Evolutionary conservation across 2,329 filamentous ascomycete species (phyloP).

Genomic region (Aspergillus eucalypticola): DNA sequence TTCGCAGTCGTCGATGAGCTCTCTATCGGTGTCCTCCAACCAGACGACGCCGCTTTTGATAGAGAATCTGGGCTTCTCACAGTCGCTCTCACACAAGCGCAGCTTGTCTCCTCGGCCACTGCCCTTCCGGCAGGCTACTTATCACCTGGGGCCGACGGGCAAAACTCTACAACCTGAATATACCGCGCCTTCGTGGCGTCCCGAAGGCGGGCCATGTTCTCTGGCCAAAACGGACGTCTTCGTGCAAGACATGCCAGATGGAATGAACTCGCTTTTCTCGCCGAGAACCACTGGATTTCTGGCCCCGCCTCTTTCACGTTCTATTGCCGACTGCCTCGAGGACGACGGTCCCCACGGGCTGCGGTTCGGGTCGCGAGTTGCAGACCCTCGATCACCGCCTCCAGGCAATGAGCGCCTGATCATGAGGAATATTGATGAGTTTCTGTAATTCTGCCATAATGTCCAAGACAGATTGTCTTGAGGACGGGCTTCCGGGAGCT

Average conservation of each 20-base stretch:
- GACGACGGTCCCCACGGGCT: slow-evolving; percentile 13
- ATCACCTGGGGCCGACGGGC: slow-evolving; percentile 8
- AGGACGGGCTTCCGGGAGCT: slow-evolving; percentile 5
- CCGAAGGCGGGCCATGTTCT: slow-evolving; percentile 28
- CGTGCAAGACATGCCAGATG: slow-evolving; percentile 39
- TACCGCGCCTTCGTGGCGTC: slow-evolving; percentile 20
- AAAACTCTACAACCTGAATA: slow-evolving; percentile 23
- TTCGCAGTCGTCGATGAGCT: slow-evolving; percentile 27
- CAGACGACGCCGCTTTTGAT: slow-evolving; percentile 29
- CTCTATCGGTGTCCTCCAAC: slow-evolving; percentile 28
- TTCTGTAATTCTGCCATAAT: slow-evolving; percentile 36
- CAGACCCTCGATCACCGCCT: slow-evolving; percentile 45
- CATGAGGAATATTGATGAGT: slow-evolving; percentile 49
- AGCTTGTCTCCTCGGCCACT: slow-evolving; percentile 40
- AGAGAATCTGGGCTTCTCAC: slow-evolving; percentile 25
- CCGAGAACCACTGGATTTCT: slow-evolving; percentile 48
- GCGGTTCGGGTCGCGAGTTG: slow-evolving; percentile 24
- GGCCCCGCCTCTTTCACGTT: slow-evolving; percentile 37
- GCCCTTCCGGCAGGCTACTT: slow-evolving; percentile 37
- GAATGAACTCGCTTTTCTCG: slow-evolving; percentile 44
- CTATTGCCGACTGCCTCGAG: slow-evolving; percentile 31
- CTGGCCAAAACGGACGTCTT: slow-evolving; percentile 40
- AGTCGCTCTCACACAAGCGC: slow-evolving; percentile 33
- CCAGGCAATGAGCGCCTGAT: slow-evolving; percentile 41
- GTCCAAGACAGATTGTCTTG: slow-evolving; percentile 9